phyloP scores from a whole-genome alignment of 116 monocot genomes.

The Phalaenopsis hybrid region DNA sequence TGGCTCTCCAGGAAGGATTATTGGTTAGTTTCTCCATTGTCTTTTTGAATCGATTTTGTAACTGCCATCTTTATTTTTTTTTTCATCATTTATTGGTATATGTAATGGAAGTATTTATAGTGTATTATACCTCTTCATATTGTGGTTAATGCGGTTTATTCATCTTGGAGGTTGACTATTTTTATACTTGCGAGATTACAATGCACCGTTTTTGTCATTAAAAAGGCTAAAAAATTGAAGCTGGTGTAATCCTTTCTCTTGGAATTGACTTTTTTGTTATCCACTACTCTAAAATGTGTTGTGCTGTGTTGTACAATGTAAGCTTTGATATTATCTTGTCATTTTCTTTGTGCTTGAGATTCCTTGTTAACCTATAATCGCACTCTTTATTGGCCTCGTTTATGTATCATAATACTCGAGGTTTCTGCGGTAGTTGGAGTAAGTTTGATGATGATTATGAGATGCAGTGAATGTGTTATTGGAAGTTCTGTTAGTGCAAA shows the following conservation, averaged over 20 bases:
- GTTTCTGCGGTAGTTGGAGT: neutral
- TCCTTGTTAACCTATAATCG: neutral
- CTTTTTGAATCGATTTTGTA: no score
- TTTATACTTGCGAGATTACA: neutral
- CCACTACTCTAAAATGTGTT: neutral
- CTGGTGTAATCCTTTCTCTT: neutral
- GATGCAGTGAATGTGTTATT: neutral
- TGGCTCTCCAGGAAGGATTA: conserved; percentile 94
- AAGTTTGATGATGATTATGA: conserved; percentile 1
- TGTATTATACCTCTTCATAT: neutral
- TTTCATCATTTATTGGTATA: neutral
- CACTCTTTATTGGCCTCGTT: neutral
- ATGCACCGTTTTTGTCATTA: neutral
- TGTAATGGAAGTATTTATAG: neutral
- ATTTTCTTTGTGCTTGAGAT: neutral
- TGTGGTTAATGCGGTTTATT: neutral
- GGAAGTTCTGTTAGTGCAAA: neutral
- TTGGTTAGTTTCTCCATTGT: conserved; percentile 41
- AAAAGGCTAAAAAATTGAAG: neutral
- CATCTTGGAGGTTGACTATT: neutral
- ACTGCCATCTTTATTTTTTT: neutral
- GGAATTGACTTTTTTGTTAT: neutral
- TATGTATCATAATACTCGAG: neutral
- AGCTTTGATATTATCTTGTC: neutral
- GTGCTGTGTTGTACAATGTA: neutral